These are phyloP conservation scores for Anthostomella pinea DNA, from an alignment of 2,329 filamentous ascomycete species.

Conservation along the genomic window DNA sequence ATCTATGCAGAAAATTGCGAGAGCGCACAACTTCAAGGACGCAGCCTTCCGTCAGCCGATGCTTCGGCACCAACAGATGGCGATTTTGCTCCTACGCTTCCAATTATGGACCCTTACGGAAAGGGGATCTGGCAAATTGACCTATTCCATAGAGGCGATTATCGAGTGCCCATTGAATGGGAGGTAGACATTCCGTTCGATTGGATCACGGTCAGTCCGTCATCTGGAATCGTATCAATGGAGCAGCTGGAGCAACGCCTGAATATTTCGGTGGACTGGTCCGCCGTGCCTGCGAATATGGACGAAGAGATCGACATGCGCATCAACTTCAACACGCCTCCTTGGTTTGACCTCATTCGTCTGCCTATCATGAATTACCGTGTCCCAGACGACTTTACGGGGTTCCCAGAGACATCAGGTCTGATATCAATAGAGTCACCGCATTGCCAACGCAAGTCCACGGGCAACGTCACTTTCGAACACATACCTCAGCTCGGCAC, in stretches of 20 bases:
- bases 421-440: slow-evolving; percentile 34
- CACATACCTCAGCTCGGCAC: slow-evolving; percentile 32
- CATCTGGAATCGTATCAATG: slow-evolving; percentile 31
- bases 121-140: slow-evolving; percentile 46
- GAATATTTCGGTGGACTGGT: slow-evolving; percentile 46
- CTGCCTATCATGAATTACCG: slow-evolving; percentile 22
- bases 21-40: slow-evolving; percentile 49
- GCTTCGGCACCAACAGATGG: slow-evolving; percentile 43
- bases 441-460: slow-evolving; percentile 23
- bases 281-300: slow-evolving; percentile 34
- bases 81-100: slow-evolving; percentile 39
- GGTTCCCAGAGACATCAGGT: slow-evolving; percentile 35
- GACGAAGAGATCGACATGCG: slow-evolving; percentile 28
- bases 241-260: slow-evolving; percentile 44
- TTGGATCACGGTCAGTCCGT: slow-evolving; percentile 32
- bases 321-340: slow-evolving; percentile 32
- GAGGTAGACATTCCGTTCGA: slow-evolving; percentile 36
- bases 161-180: slow-evolving; percentile 36
- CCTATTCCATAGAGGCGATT: slow-evolving; percentile 45
- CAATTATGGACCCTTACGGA: slow-evolving; percentile 46
- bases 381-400: slow-evolving; percentile 13
- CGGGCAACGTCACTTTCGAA: slow-evolving; percentile 22
- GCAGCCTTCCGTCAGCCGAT: slow-evolving; percentile 41
- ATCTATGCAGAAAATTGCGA: slow-evolving; percentile 56
- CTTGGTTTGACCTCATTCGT: slow-evolving; percentile 36